A percentile compares a stretch with the other conserved stretches of the same genome.
Conservation (phyloP, 495 filamentous ascomycete species). For the Xanthoparmelia taractica region DNA sequence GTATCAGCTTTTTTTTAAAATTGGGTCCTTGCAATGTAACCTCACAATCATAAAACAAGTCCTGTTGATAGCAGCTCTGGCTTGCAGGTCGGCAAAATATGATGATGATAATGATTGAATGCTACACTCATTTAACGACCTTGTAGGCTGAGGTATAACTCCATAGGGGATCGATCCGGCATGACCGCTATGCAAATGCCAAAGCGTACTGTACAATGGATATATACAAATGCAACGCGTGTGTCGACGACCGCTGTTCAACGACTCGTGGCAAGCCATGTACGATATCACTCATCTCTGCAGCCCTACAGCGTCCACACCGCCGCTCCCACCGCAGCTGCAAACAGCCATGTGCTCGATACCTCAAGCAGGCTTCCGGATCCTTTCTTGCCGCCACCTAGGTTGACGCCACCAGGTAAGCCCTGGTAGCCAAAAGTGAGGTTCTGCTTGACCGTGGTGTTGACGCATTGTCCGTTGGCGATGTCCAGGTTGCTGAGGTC, state of each 20-base stretch:
- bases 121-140: neutral
- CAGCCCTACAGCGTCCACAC: constrained; percentile 11
- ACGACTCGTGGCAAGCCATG: neutral
- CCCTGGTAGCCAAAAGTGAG: constrained; percentile 64
- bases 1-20: no score
- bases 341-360: constrained; percentile 13
- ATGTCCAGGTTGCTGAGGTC: constrained; percentile 63
- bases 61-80: neutral
- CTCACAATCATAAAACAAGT: no score
- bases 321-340: constrained; percentile 8
- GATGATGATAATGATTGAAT: neutral
- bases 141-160: neutral
- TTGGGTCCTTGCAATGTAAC: no score
- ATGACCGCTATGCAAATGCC: neutral
- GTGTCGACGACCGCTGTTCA: neutral
- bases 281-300: neutral
- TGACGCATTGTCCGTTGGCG: constrained; percentile 60
- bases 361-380: constrained; percentile 5
- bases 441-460: constrained; percentile 53
- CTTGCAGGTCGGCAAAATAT: neutral
- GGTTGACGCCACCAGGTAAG: constrained; percentile 37
- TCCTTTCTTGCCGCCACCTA: constrained; percentile 13
- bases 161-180: neutral
- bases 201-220: neutral
- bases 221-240: neutral